Conservation (phyloP, 768 basidiomycete species). For the Royoungia palumana region DNA sequence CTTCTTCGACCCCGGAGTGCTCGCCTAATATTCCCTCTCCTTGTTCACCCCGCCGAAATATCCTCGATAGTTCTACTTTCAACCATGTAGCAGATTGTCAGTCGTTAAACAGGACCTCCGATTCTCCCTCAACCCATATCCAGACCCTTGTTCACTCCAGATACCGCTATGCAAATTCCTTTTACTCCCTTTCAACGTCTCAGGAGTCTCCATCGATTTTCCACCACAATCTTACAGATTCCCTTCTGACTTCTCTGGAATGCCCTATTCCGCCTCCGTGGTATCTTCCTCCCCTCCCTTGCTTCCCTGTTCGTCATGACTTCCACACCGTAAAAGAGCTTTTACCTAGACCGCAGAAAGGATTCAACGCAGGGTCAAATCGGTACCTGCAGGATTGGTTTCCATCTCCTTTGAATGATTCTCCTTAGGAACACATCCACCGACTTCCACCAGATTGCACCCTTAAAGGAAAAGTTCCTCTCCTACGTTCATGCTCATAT, state of each 20-base stretch:
- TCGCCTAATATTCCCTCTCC: constrained; percentile 14
- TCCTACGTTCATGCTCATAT: constrained; percentile 19
- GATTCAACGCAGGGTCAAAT: constrained; percentile 56
- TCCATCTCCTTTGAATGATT: constrained; percentile 81
- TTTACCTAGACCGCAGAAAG: constrained; percentile 71
- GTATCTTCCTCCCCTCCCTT: constrained; percentile 15
- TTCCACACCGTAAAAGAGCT: constrained; percentile 63
- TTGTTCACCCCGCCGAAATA: constrained; percentile 36
- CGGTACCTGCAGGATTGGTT: constrained; percentile 62
- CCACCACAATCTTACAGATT: constrained; percentile 18
- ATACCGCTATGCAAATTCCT: constrained; percentile 35
- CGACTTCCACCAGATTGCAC: constrained; percentile 2
- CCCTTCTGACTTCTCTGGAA: constrained; percentile 19
- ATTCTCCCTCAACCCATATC: constrained; percentile 19
- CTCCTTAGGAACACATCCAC: constrained; percentile 38
- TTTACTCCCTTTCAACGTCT: constrained; percentile 31
- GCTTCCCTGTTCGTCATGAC: constrained; percentile 48
- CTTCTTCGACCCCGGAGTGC: constrained; percentile 21
- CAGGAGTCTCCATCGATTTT: constrained; percentile 25
- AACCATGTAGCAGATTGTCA: constrained; percentile 20
- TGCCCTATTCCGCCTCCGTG: constrained; percentile 29
- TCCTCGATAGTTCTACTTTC: constrained; percentile 31
- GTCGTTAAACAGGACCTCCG: constrained; percentile 12
- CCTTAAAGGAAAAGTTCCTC: constrained; percentile 14
- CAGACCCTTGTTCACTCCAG: constrained; percentile 22